Conservation (phyloP, 75 land plant genomes). For the Pinus albicaulis region DNA sequence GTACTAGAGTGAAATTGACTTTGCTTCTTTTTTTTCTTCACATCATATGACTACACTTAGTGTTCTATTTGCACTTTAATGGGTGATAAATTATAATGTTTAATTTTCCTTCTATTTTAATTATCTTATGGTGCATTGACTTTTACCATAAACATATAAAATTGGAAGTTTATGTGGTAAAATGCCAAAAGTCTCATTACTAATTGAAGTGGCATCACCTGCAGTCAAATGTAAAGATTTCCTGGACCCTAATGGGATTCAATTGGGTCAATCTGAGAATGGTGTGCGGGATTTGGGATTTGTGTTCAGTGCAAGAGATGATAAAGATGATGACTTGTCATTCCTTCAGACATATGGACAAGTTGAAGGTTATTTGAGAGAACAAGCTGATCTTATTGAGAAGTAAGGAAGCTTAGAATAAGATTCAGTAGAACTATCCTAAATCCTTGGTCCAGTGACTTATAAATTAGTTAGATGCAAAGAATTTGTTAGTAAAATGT, state of each 20-base stretch:
- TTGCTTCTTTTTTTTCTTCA: background rate
- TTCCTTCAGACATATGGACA: constrained; percentile 75
- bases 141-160: background rate
- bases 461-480: background rate
- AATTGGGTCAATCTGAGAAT: constrained; percentile 9
- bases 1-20: background rate
- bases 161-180: background rate
- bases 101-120: background rate
- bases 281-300: constrained; percentile 17
- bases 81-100: background rate
- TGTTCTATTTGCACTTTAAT: background rate
- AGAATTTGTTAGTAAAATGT: background rate
- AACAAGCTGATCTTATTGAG: constrained; percentile 75
- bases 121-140: background rate
- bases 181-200: background rate
- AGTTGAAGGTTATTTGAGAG: constrained; percentile 67
- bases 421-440: constrained; percentile 2
- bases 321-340: constrained; percentile 16
- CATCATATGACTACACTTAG: background rate
- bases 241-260: constrained; percentile 14
- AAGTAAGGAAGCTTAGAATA: constrained; percentile 34
- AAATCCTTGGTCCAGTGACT: background rate
- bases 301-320: constrained; percentile 10
- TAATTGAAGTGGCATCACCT: constrained; percentile 9
- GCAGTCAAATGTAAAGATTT: constrained; percentile 7